Evolutionary conservation across 208 protist species (phyloP), one percentile per base, ranked within the genome.

Genomic region (Acanthamoeba sp.): DNA sequence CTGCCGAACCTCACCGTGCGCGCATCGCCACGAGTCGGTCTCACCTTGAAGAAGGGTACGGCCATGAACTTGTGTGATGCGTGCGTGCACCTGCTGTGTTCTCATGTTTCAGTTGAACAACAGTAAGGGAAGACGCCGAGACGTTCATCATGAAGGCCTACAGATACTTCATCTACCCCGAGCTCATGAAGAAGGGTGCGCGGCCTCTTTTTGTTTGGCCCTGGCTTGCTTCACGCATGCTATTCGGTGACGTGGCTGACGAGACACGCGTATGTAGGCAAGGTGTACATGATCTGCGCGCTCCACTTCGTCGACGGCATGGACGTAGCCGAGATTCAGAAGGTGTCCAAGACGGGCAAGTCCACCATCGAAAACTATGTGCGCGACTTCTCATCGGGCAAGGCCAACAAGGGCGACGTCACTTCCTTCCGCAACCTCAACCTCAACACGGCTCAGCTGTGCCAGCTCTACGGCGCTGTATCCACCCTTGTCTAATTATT

Each of bases 91-190:
- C n/a, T n/a, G n/a, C n/a, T n/a, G n/a, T n/a, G n/a, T n/a, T n/a
- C n/a, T n/a, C n/a, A n/a, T n/a, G n/a, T n/a, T n/a, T n/a, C n/a
- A n/a, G n/a, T n/a, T n/a, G n/a, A n/a, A n/a, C n/a, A n/a, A n/a
- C 73, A 84, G 78, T 71, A 24, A 59, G 59, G n/a, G 64, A 93
- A 34, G 89, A 64, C 36, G 69, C n/a, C 45, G 69, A 93, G 45
- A 66, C 45, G 16, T 93, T 84, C 89, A 93, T 93, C 48, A 93
- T 93, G 89, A 93, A 93, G 66, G 52, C 42, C 48, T 93, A 93
- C 45, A 6, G 89, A 6, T 93, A 69, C 89, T 82, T 84, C 89
- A 50, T 59, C 29, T 52, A 76, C 40, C 89, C 89, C 24, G 52
- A 93, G n/a, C 48, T 93, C 20, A 93, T 93, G 89, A 93, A 93